These are phyloP conservation scores for Candida andamanensis DNA, from an alignment of 805 yeast genomes.

Conservation along the genomic window DNA sequence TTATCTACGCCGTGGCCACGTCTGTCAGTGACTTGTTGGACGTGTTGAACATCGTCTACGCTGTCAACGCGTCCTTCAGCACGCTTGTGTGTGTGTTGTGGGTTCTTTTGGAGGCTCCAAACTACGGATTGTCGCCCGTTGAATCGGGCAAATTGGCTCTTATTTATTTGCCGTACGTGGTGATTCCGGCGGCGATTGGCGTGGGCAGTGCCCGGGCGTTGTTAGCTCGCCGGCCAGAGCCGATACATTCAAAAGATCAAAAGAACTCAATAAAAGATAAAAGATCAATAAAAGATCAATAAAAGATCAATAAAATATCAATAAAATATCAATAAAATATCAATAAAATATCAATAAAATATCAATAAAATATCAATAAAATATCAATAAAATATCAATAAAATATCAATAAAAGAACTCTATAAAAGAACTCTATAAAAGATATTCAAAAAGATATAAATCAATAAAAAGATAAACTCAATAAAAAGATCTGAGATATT, in stretches of 20 bases:
- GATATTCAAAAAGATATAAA: too few species aligned
- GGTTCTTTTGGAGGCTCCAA: slow-evolving; percentile 31
- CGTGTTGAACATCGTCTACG: slow-evolving; percentile 42
- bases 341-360: too few species aligned
- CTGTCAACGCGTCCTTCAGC: slow-evolving; percentile 77
- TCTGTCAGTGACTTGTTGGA: slow-evolving; percentile 7
- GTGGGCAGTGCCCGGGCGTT: background rate
- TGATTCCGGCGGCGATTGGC: slow-evolving; percentile 57
- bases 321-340: too few species aligned
- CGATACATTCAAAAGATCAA: background rate
- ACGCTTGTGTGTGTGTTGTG: slow-evolving; percentile 68
- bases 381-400: too few species aligned
- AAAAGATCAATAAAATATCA: too few species aligned
- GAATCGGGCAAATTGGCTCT: slow-evolving; percentile 43
- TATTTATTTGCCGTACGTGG: slow-evolving; percentile 66
- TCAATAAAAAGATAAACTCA: too few species aligned
- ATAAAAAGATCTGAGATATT: too few species aligned
- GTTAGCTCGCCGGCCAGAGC: background rate
- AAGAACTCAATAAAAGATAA: background rate
- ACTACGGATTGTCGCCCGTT: slow-evolving; percentile 27
- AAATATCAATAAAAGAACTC: too few species aligned
- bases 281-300: too few species aligned
- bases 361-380: too few species aligned
- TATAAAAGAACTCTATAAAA: too few species aligned
- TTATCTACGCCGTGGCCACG: slow-evolving; percentile 21